Evolutionary conservation across 2,329 filamentous ascomycete species (phyloP), one percentile per base, ranked within the genome.

Genomic region (Neofusicoccum laricinum): DNA sequence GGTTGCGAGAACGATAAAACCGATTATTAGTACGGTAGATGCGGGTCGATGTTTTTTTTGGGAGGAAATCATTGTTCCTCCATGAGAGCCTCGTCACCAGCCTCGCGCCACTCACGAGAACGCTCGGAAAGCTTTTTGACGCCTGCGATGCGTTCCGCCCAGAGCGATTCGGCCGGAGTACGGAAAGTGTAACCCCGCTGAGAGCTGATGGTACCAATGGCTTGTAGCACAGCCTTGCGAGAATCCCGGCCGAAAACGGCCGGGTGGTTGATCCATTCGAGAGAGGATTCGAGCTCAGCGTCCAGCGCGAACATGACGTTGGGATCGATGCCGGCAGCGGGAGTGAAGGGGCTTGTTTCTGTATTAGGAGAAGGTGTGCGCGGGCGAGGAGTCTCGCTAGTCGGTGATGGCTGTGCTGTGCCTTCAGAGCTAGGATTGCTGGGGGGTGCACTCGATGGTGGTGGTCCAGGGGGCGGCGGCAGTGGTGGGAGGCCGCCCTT

Each of bases 241-340:
- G 91, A 95, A 75, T 99, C 95, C 41, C 95, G 88, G 8, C 91
- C 90, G 75, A 99, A 99, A 2, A 98, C 92, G 1, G 93, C 93
- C 1, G 95, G 95, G 73, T 99, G 95, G 74, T 90, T 93, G 77
- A 99, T 98, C 95, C 95, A 99, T 78, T 99, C 95, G 15, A 99
- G 81, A 58, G 91, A 92, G 38, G 91, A 87, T 75, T 97, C 92
- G 38, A 99, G 85, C 76, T 99, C 95, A 0, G 91, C 87, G 75
- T 99, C 95, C 17, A 99, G 86, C 2, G 95, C 93, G 25, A 87
- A 83, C 71, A 98, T 94, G 0, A 91, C 95, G 40, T 83, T 84
- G 5, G 86, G 79, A 72, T 99, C 95, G 64, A 99, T 94, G n/a
- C 92, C 91, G 6, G 88, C 86, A 34, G 79, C 85, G 69, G 77